Base-by-base conservation (phyloP, 768 basidiomycete species). In the Macrolepiota albuminosa region DNA sequence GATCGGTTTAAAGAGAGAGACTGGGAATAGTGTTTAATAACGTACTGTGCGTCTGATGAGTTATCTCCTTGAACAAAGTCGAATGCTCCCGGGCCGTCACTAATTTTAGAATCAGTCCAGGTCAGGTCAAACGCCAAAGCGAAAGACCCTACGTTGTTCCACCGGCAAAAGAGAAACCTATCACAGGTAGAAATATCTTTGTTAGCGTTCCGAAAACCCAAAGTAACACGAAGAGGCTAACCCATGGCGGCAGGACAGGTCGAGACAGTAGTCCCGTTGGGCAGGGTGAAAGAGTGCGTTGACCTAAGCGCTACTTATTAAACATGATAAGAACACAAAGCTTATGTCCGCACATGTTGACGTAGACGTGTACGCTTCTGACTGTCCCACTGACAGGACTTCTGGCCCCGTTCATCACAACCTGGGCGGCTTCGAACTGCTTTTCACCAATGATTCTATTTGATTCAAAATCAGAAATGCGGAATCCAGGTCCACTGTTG, bases 181-280 rank as follows among this genome's bases (percentile, higher is more conserved):
- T 13, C 18, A 36, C 24, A 47, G 43, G 64, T 54, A 58, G 61
- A 49, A 47, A 39, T 43, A 51, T 34, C 21, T 56, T 47, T 56
- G 43, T 54, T 45, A 54, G 5, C 6, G 14, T 54, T 33, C 18
- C 5, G 45, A 52, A 46, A 5, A 36, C 42, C 53, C 14, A 8
- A 34, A 43, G 34, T 52, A 47, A 40, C 9, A 42, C 40, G 0
- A 37, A 31, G 31, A 37, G 31, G 67, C 81, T 59, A 61, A 88
- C 88, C 91, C 72, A 91, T 75, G 50, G 89, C 91, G 61, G 90
- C 77, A n/a, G 89, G 88, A 67, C 90, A 93, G 1, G 91, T 93
- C 31, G 78, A 77, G 36, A 84, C 86, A 6, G 71, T 75, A 3
- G 85, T 86, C 34, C 91, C 88, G 64, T 91, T 87, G 2, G 83